Percentiles rank a stretch among this genome's conserved stretches.
These are phyloP conservation scores for Annulohypoxylon stygium DNA, from an alignment of 495 filamentous ascomycete genomes.

Conservation along the genomic window DNA sequence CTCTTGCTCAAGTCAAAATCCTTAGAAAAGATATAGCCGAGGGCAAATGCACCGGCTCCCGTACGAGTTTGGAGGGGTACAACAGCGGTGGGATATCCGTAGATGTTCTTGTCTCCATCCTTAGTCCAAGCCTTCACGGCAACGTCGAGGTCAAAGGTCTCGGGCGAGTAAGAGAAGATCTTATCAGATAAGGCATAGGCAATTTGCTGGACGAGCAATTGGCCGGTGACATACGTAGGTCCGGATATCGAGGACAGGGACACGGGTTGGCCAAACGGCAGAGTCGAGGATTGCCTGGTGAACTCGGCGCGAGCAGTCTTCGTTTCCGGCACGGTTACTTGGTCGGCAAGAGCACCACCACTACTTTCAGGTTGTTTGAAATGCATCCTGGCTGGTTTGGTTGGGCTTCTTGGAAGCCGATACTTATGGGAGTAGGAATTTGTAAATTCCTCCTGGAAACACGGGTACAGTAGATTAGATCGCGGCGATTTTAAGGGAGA, in stretches of 20 bases:
- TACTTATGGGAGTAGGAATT: constrained; percentile 41
- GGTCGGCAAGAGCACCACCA: constrained; percentile 38
- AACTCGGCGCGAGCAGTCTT: constrained; percentile 49
- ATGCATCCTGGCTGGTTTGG: constrained; percentile 37
- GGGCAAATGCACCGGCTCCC: constrained; percentile 90
- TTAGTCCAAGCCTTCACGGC: constrained; percentile 81
- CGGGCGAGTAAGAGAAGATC: constrained; percentile 95
- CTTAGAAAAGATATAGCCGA: constrained; percentile 97
- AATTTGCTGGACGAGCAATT: constrained; percentile 94
- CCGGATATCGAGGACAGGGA: constrained; percentile 79
- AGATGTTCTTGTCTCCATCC: constrained; percentile 76
- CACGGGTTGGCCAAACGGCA: constrained; percentile 73
- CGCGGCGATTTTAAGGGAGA: constrained; percentile 13
- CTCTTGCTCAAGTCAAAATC: constrained; percentile 94
- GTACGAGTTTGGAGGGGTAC: constrained; percentile 86
- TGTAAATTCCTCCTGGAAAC: constrained; percentile 40
- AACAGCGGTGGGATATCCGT: constrained; percentile 82
- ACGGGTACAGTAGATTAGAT: constrained; percentile 42
- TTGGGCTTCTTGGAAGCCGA: constrained; percentile 38
- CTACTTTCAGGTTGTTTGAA: constrained; percentile 46
- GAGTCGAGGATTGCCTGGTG: constrained; percentile 63
- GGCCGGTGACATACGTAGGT: constrained; percentile 90
- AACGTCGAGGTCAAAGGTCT: constrained; percentile 88
- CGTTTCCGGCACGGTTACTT: constrained; percentile 46
- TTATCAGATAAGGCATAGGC: constrained; percentile 94